Base-by-base conservation (phyloP, 2,329 filamentous ascomycete genomes). In the Cytospora mali region DNA sequence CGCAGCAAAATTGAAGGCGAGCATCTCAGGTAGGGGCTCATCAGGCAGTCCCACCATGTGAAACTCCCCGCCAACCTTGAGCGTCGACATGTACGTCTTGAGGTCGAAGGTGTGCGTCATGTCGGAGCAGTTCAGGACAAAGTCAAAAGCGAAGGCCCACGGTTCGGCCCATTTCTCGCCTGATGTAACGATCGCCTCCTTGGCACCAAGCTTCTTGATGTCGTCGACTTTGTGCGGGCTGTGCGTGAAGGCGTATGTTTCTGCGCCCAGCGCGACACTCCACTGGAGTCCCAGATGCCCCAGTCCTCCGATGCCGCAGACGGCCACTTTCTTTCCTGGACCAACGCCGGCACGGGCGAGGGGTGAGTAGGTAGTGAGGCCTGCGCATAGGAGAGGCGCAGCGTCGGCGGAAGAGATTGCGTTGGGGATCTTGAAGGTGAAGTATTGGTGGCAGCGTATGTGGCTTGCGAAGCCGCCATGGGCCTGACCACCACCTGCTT, bases 321-420 rank as follows among this genome's bases (percentile, higher is more conserved):
- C 84, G 0, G 86, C 90, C 0, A 94, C 88, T 4, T 76, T 80
- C 73, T 90, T 91, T 5, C 90, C 90, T 0, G 88, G 87, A 0
- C 90, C 90, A 35, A 85, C 82, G 1, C 84, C 85, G 39, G 90
- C 86, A 29, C 88, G 82, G 55, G 82, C 82, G 18, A 95, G 75
- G 0, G 91, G 91, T 5, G 84, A 83, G 71, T 84, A 95, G 0
- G 88, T 83, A 0, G 91, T 95, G 58, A 94, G 81, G 1, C 92
- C 91, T 1, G 87, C 91, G 71, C 91, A 94, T 29, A 94, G 80
- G 79, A 95, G 86, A 1, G 91, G 90, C 1, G 90, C 84, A 0
- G 80, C 82, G 1, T 78, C 71, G 33, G 81, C 78, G 0, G 79
- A 79, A 9, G 78, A 73, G 11, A 87, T 73, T 1, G 71, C 72